These are phyloP conservation scores for Aphanocladium album DNA, from an alignment of 2,329 filamentous ascomycete species.

Conservation along the genomic window DNA sequence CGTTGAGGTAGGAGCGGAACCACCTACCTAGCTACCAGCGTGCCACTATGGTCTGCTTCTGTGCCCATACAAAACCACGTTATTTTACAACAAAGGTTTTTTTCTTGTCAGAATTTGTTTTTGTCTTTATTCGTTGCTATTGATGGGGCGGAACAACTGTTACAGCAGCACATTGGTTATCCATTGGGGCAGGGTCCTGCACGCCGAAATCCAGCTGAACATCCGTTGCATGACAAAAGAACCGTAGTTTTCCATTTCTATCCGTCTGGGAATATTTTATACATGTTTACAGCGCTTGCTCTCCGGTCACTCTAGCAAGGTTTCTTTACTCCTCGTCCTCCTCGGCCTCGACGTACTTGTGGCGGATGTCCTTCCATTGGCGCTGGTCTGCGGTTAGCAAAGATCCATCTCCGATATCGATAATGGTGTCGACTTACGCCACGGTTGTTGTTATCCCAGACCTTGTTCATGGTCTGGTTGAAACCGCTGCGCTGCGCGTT, in stretches of 20 bases:
- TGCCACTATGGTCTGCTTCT: too few species aligned
- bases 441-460: slow-evolving; percentile 89
- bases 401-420: background rate
- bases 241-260: slow-evolving; percentile 11
- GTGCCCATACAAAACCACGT: too few species aligned
- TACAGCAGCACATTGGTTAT: too few species aligned
- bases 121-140: too few species aligned
- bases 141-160: background rate
- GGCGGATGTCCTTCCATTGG: slow-evolving; percentile 99
- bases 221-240: background rate
- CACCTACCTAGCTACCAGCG: background rate
- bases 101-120: too few species aligned
- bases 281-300: slow-evolving; percentile 19
- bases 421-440: slow-evolving; percentile 61
- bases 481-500: slow-evolving; percentile 59
- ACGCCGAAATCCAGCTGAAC: too few species aligned
- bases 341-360: slow-evolving; percentile 70
- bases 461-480: slow-evolving; percentile 72
- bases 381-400: slow-evolving; percentile 53
- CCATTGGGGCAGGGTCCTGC: too few species aligned
- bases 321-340: slow-evolving; percentile 57
- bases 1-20: slow-evolving; percentile 3
- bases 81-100: too few species aligned
- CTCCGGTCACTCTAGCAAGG: slow-evolving; percentile 17
- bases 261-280: slow-evolving; percentile 12